These are phyloP conservation scores for Anethum foeniculum DNA, from an alignment of 140 eudicot genomes.

Conservation along the genomic window DNA sequence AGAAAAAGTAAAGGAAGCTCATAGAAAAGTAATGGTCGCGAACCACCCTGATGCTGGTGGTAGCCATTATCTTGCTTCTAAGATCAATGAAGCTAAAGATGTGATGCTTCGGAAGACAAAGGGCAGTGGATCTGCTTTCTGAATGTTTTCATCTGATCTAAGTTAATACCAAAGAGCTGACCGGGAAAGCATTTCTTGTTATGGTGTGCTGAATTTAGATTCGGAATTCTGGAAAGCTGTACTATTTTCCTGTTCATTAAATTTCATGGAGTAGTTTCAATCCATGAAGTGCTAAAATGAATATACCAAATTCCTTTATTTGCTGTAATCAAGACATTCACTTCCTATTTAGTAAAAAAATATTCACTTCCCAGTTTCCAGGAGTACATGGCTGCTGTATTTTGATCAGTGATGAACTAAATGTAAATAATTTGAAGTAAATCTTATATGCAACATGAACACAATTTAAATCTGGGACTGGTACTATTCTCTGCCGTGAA, in stretches of 20 bases:
- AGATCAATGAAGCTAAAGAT: conserved; percentile 70
- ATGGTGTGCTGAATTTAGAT: background rate
- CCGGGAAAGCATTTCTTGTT: background rate
- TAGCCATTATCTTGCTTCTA: conserved; percentile 68
- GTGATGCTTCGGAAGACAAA: conserved; percentile 54
- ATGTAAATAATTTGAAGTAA: background rate
- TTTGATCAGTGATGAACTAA: background rate
- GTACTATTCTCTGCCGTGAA: too few species aligned
- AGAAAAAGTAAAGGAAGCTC: conserved; percentile 67
- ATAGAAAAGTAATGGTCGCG: conserved; percentile 72
- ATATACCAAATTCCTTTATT: background rate
- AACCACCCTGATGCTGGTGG: conserved; percentile 74
- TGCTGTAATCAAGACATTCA: background rate
- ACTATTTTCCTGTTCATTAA: background rate
- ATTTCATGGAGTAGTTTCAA: background rate
- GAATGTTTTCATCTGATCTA: background rate
- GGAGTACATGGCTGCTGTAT: background rate
- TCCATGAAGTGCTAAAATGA: background rate
- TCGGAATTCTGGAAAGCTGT: background rate
- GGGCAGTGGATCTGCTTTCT: conserved; percentile 50
- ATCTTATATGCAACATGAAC: background rate
- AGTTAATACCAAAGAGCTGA: background rate
- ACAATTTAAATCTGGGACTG: background rate
- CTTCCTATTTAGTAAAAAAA: background rate
- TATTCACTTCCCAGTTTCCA: background rate